Conservation (phyloP, 2,329 filamentous ascomycete species). For the Fusarium bulbicola region DNA sequence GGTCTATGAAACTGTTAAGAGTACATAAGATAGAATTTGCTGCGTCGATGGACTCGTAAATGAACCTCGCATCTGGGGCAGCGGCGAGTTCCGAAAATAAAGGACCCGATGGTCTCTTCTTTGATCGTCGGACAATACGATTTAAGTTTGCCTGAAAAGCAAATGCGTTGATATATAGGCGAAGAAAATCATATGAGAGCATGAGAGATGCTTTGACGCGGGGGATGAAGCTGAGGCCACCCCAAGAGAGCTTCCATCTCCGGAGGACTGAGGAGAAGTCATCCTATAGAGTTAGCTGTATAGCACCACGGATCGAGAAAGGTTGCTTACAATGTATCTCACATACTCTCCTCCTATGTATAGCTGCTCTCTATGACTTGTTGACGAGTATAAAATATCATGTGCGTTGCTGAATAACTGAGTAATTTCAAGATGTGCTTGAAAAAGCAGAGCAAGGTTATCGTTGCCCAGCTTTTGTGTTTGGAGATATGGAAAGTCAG, state of each 20-base stretch:
- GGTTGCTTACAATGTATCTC: constrained; percentile 65
- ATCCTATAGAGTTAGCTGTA: constrained; percentile 51
- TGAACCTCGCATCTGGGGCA: constrained; percentile 71
- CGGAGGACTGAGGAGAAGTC: constrained; percentile 75
- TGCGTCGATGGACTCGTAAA: constrained; percentile 72
- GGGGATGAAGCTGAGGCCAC: constrained; percentile 69
- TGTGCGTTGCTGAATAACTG: constrained; percentile 79
- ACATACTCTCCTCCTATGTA: constrained; percentile 78
- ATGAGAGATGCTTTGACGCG: constrained; percentile 73
- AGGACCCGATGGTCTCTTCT: constrained; percentile 47
- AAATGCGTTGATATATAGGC: constrained; percentile 79
- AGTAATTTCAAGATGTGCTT: constrained; percentile 75
- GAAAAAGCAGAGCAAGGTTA: constrained; percentile 74
- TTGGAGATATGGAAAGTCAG: constrained; percentile 74
- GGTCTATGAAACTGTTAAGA: constrained; percentile 67
- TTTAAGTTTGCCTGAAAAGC: constrained; percentile 76
- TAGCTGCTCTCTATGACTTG: constrained; percentile 73
- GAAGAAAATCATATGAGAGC: constrained; percentile 76
- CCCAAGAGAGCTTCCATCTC: constrained; percentile 77
- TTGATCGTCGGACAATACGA: constrained; percentile 50
- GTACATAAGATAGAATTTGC: constrained; percentile 69
- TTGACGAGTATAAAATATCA: constrained; percentile 77
- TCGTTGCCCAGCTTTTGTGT: constrained; percentile 67
- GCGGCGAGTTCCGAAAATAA: constrained; percentile 64
- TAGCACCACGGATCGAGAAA: rapidly evolving